These are phyloP conservation scores for Inga laurina DNA, from an alignment of 306 rosid species.

Conservation along the genomic window DNA sequence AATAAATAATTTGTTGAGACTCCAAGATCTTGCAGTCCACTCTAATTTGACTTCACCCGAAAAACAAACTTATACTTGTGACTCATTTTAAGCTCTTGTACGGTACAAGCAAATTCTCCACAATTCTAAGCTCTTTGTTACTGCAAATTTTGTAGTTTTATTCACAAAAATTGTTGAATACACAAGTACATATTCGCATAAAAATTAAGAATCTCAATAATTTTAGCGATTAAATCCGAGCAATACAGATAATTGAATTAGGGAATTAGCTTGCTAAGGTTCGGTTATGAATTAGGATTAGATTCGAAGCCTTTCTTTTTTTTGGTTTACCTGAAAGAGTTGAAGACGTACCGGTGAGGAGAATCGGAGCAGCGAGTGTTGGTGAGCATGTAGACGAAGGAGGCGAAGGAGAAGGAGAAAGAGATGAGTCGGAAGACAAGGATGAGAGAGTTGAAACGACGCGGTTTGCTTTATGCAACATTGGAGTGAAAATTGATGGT, in stretches of 20 bases:
- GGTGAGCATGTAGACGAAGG: too few species aligned
- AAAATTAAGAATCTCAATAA: not conserved
- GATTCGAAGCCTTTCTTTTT: not conserved
- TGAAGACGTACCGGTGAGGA: constrained; percentile 82
- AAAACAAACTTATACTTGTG: too few species aligned
- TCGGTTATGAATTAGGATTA: too few species aligned
- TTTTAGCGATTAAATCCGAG: not conserved
- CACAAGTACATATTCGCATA: not conserved
- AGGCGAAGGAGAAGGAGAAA: constrained; percentile 75
- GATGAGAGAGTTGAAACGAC: constrained; percentile 79
- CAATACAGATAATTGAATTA: too few species aligned
- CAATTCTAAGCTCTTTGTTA: too few species aligned
- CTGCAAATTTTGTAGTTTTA: too few species aligned
- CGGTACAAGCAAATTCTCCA: too few species aligned
- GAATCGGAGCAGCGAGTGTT: constrained; percentile 58
- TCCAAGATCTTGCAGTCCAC: too few species aligned
- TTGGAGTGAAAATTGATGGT: constrained; percentile 78
- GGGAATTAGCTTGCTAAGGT: too few species aligned
- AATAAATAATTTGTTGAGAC: too few species aligned
- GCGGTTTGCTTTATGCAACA: constrained; percentile 77
- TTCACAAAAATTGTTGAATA: not conserved
- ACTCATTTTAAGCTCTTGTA: too few species aligned
- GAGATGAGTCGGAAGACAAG: constrained; percentile 74
- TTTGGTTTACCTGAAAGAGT: constrained; percentile 79
- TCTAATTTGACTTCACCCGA: too few species aligned